Base-by-base conservation (phyloP, 2,329 filamentous ascomycete species). In the Hypoxylon sp. region DNA sequence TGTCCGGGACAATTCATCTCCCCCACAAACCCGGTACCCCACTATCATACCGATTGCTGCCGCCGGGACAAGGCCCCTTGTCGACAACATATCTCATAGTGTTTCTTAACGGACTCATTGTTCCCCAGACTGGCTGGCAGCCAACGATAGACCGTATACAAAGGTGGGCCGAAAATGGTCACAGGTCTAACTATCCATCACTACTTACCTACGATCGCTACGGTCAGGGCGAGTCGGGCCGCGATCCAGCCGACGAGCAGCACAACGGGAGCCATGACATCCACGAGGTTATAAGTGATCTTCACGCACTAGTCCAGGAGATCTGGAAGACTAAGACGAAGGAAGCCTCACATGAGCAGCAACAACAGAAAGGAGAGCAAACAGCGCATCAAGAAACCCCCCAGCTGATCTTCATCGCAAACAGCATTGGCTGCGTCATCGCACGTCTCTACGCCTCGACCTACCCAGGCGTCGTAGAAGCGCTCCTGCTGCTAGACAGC, bases 161-260 rank as follows among this genome's bases (percentile, higher is more conserved):
- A 26, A 35, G 57, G 33, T 70, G 70, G 70, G 29, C 29, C 33
- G 50, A 59, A 42, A 13, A 17, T 14, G 29, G 39, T 37, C 19
- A 5, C n/a, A 19, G 6, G 9, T 6, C 39, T n/a, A 55, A 53
- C 47, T 35, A 53, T 37, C 65, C 68, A 8, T 35, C 72, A 79
- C 13, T 88, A 17, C 78, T 89, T 3, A 83, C 83, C 48, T 89
- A 89, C 68, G 87, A 89, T 75, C 85, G 87, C 46, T 88, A 84
- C 70, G 87, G 87, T 8, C 87, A 89, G 74, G 87, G 86, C 9
- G 76, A 78, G 19, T 79, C 76, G 57, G 77, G 83, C 78, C 71
- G 83, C 74, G 81, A 83, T 52, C 85, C 86, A n/a, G 74, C 77
- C 2, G 85, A 88, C 53, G 82, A 71, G 2, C 80, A 81, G 44